Evolutionary conservation across 2,329 filamentous ascomycete species (phyloP), one percentile per base, ranked within the genome.

Genomic region (Exophiala viscosa): DNA sequence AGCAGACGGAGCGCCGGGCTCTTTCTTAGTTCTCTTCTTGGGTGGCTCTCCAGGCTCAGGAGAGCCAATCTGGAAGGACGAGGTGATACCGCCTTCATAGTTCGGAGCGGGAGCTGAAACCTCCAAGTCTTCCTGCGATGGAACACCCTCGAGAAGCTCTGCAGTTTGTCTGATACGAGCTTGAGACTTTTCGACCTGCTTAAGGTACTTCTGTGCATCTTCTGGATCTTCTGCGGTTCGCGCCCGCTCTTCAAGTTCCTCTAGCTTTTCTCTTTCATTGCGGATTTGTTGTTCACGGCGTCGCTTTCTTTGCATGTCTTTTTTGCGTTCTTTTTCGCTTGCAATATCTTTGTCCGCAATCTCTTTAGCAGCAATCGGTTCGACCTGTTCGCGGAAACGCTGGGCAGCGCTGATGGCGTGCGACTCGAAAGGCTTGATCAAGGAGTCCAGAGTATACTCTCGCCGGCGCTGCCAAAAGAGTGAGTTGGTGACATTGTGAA

Each of bases 251-350:
- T 95, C 77, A 3, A 90, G 88, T 60, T 86, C 82, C 3, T 87
- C 83, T 59, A 93, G 88, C 73, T 95, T 93, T 67, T 90, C 86
- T 67, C 78, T 77, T 64, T 96, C 92, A 63, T 95, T 87, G 5
- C 90, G 92, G 54, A 95, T 87, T 3, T 90, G 90, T 78, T 96
- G 96, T 69, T 97, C 92, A 14, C 93, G 87, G 39, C 93, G 86
- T 55, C 93, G 84, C 75, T 97, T 99, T 59, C 93, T 87, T 69
- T 99, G 93, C 90, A 99, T 97, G 67, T 99, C 93, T 76, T 99
- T 99, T 77, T 99, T 99, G 60, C 93, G 89, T 72, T 99, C 93
- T 74, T 99, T 99, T 71, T 99, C 93, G 56, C 92, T 90, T 55
- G 87, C 87, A 6, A 96, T 79, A 69, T 96, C 92, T 60, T 90